These are phyloP conservation scores for Kodamaea leandrae DNA, from an alignment of 805 yeast species.

Conservation along the genomic window DNA sequence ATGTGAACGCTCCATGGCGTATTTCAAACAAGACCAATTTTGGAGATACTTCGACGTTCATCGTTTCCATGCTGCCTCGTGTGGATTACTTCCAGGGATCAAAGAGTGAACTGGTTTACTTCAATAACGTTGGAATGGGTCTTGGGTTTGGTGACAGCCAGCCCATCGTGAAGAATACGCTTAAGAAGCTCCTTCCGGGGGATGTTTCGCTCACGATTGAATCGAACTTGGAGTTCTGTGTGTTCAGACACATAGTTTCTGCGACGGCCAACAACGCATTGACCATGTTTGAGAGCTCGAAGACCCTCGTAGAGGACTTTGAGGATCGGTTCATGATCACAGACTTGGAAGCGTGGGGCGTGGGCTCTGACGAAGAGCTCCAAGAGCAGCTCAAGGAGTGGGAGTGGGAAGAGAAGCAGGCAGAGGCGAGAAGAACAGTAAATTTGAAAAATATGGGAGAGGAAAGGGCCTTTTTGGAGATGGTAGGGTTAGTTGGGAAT, in stretches of 20 bases:
- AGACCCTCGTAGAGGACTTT: conserved; percentile 29
- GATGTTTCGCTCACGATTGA: conserved; percentile 80
- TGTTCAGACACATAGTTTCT: conserved; percentile 67
- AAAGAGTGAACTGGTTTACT: conserved; percentile 49
- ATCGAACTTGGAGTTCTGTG: conserved; percentile 73
- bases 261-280: conserved; percentile 35
- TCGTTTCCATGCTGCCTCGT: conserved; percentile 67
- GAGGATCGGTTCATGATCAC: conserved; percentile 72
- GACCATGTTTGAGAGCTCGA: conserved; percentile 34
- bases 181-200: conserved; percentile 58
- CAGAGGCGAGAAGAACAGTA: conserved; percentile 69
- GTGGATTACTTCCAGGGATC: conserved; percentile 48
- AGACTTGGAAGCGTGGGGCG: conserved; percentile 89
- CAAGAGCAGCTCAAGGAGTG: conserved; percentile 73
- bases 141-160: conserved; percentile 77
- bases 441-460: conserved; percentile 69
- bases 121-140: conserved; percentile 74
- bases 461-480: conserved; percentile 78
- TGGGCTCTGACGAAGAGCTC: conserved; percentile 76
- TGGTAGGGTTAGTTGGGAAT: conserved; percentile 66
- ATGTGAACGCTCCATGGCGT: conserved; percentile 73
- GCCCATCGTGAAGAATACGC: conserved; percentile 50
- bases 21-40: conserved; percentile 67
- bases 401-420: conserved; percentile 92
- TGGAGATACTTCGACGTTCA: conserved; percentile 57